Conservation (phyloP, 352 stramenopile genomes). For the Pythium phragmitis region DNA sequence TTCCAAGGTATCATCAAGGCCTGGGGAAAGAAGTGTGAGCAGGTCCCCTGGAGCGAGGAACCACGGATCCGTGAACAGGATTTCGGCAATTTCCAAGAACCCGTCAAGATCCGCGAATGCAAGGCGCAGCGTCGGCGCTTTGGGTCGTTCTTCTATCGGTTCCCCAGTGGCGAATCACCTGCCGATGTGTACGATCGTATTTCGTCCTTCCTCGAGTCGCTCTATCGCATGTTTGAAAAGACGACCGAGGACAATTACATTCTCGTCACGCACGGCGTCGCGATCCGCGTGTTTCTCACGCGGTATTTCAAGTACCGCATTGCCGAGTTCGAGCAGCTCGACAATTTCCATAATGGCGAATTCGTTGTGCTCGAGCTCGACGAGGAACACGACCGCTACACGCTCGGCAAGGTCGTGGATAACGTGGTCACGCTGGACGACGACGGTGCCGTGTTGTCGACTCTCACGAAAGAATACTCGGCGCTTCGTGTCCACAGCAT, state of each 20-base stretch:
- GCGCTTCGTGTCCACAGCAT: slow-evolving; percentile 50
- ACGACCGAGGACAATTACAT: slow-evolving; percentile 80
- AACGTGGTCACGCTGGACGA: slow-evolving; percentile 54
- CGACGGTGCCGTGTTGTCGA: slow-evolving; percentile 32
- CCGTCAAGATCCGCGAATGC: slow-evolving; percentile 76
- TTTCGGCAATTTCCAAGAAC: slow-evolving; percentile 90
- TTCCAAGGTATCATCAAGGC: slow-evolving; percentile 78
- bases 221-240: slow-evolving; percentile 86
- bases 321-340: slow-evolving; percentile 77
- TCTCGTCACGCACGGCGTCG: slow-evolving; percentile 84
- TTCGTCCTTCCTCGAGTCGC: slow-evolving; percentile 85
- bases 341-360: slow-evolving; percentile 87
- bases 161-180: slow-evolving; percentile 84
- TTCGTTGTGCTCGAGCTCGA: slow-evolving; percentile 81
- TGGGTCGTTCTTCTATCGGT: slow-evolving; percentile 88
- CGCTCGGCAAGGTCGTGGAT: slow-evolving; percentile 62
- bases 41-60: slow-evolving; percentile 80
- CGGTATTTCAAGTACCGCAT: slow-evolving; percentile 89
- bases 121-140: slow-evolving; percentile 76
- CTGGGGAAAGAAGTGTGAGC: slow-evolving; percentile 49
- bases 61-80: slow-evolving; percentile 88
- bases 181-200: slow-evolving; percentile 89
- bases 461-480: slow-evolving; percentile 47
- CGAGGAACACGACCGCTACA: slow-evolving; percentile 54
- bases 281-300: slow-evolving; percentile 87